These are phyloP conservation scores for Penicillium janthinellum DNA, from an alignment of 2,329 filamentous ascomycete genomes.

Conservation along the genomic window DNA sequence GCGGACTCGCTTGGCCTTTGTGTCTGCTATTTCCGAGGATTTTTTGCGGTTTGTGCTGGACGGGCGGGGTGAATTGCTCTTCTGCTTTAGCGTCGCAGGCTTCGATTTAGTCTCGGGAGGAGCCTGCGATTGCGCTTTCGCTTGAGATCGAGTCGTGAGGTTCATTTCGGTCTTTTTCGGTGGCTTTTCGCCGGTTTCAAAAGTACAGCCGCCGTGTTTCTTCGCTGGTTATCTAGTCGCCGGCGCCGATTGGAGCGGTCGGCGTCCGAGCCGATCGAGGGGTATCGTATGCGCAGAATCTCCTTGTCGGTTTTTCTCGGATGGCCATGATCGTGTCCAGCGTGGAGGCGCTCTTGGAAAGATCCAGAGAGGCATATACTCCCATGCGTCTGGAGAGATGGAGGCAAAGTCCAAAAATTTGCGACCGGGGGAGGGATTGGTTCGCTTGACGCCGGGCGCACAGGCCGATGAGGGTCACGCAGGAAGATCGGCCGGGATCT, in stretches of 20 bases:
- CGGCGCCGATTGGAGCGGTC: constrained; percentile 17
- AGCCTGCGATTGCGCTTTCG: constrained; percentile 15
- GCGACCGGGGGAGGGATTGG: constrained; percentile 6
- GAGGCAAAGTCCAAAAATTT: not conserved
- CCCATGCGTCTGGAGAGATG: not conserved
- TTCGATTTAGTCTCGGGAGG: constrained; percentile 12
- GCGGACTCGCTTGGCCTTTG: constrained; percentile 79
- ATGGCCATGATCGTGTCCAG: constrained; percentile 27
- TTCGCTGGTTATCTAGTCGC: constrained; percentile 18
- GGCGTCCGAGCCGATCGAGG: constrained; percentile 11
- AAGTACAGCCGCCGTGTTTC: not conserved
- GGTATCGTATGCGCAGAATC: constrained; percentile 21
- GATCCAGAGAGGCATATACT: not conserved
- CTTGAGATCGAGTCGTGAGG: constrained; percentile 19
- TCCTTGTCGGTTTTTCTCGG: constrained; percentile 17
- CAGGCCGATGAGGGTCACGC: constrained; percentile 11
- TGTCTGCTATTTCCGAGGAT: constrained; percentile 24
- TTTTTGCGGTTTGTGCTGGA: constrained; percentile 28
- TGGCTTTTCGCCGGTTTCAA: not conserved
- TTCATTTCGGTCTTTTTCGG: constrained; percentile 17
- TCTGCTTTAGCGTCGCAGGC: constrained; percentile 20
- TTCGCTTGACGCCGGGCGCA: constrained; percentile 4
- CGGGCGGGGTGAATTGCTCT: constrained; percentile 20
- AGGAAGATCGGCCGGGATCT: constrained; percentile 9
- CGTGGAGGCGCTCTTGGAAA: not conserved